Conservation (phyloP, 2,329 filamentous ascomycete genomes). For the Claviceps sp. region DNA sequence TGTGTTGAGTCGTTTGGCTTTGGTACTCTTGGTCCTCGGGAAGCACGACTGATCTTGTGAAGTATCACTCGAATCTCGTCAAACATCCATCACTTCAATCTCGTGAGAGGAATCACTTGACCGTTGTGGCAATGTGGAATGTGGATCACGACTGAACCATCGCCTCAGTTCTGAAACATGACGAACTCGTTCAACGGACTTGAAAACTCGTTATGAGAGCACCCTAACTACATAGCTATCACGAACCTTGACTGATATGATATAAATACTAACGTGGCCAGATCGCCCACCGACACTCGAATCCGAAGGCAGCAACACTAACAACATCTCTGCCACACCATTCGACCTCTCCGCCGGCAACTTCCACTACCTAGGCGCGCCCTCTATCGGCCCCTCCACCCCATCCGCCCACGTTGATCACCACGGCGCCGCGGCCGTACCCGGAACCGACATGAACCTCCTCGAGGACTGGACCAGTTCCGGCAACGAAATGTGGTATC, state of each 20-base stretch:
- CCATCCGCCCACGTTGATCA: constrained; percentile 28
- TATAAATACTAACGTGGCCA: constrained; percentile 8
- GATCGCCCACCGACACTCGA: constrained; percentile 22
- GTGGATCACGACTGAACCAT: too few relatives aligned
- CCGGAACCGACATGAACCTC: constrained; percentile 25
- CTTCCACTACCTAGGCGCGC: constrained; percentile 39
- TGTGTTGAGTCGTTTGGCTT: too few relatives aligned
- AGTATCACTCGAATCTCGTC: too few relatives aligned
- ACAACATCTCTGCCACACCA: constrained; percentile 49
- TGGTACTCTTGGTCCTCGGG: too few relatives aligned
- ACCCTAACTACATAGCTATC: too few relatives aligned
- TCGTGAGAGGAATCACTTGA: too few relatives aligned
- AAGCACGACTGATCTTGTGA: too few relatives aligned
- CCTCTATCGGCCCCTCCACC: constrained; percentile 37
- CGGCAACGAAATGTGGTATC: constrained; percentile 52
- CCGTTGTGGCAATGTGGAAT: too few relatives aligned
- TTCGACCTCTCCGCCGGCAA: constrained; percentile 43
- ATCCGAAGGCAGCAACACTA: constrained; percentile 34
- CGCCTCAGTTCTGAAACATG: too few relatives aligned
- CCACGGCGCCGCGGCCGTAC: constrained; percentile 7
- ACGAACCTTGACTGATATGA: not conserved
- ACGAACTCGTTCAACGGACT: too few relatives aligned
- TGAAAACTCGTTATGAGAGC: too few relatives aligned
- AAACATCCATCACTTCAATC: not conserved
- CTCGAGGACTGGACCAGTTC: constrained; percentile 43